phyloP scores from a whole-genome alignment of 2,329 filamentous ascomycete species.

The Xylaria sp. region DNA sequence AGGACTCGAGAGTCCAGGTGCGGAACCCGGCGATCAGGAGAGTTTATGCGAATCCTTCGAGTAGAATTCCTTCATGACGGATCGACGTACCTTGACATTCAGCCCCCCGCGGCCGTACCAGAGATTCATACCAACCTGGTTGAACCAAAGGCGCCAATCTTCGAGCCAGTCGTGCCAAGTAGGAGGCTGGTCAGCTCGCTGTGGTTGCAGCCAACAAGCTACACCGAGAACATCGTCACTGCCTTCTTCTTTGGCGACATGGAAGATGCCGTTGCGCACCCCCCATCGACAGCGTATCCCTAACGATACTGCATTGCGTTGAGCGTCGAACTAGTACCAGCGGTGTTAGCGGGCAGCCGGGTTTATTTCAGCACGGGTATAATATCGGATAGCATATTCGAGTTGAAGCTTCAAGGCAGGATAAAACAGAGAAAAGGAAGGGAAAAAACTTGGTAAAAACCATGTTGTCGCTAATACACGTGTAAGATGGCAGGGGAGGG shows the following conservation, averaged over 20 bases:
- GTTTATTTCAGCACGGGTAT: not conserved
- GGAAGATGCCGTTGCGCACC: slow-evolving; percentile 75
- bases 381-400: not conserved
- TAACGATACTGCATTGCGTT: slow-evolving; percentile 72
- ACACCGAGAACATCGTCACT: slow-evolving; percentile 71
- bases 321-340: slow-evolving; percentile 62
- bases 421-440: not conserved
- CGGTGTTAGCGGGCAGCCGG: slow-evolving; percentile 8
- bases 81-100: slow-evolving; percentile 62
- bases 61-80: slow-evolving; percentile 1
- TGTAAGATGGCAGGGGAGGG: slow-evolving; percentile 3
- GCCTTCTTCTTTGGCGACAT: slow-evolving; percentile 72
- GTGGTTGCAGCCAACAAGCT: slow-evolving; percentile 77
- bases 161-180: slow-evolving; percentile 73
- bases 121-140: slow-evolving; percentile 74
- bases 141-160: slow-evolving; percentile 72
- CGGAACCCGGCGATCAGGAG: slow-evolving; percentile 3
- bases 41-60: slow-evolving; percentile 6
- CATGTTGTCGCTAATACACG: not conserved
- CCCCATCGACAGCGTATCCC: slow-evolving; percentile 76
- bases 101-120: slow-evolving; percentile 76
- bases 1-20: slow-evolving; percentile 14
- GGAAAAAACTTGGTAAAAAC: not conserved
- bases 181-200: slow-evolving; percentile 57
- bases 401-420: not conserved